Evolutionary conservation across 345 rosid genomes (phyloP).

Genomic region (Stellera chamaejasme): DNA sequence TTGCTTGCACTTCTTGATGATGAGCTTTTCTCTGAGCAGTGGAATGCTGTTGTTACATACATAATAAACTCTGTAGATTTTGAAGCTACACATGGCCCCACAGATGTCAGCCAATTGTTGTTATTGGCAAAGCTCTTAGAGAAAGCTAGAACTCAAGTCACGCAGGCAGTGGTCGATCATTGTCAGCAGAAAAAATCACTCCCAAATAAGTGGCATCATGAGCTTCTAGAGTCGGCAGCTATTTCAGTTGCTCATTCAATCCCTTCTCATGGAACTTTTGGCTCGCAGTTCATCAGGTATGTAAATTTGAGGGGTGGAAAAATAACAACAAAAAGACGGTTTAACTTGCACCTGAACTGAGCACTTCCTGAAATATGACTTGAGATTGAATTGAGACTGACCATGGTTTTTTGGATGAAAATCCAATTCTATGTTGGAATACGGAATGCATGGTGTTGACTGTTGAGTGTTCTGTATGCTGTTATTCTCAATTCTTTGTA

Average conservation of each 20-base stretch:
- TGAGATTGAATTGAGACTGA: too few species aligned
- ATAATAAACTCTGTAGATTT: conserved; percentile 31
- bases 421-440: too few species aligned
- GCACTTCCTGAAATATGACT: too few species aligned
- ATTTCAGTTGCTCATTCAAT: conserved; percentile 37
- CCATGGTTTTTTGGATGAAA: too few species aligned
- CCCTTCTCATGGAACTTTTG: conserved; percentile 32
- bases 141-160: conserved; percentile 55
- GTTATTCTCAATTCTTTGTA: too few species aligned
- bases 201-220: conserved; percentile 67
- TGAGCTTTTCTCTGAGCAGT: conserved; percentile 69
- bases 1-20: conserved; percentile 71
- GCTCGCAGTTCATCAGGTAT: conserved; percentile 62
- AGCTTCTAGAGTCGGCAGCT: conserved; percentile 70
- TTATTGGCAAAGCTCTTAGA: conserved; percentile 56
- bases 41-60: conserved; percentile 53
- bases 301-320: conserved; percentile 9
- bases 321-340: too few species aligned
- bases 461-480: too few species aligned
- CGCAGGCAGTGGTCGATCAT: conserved; percentile 30
- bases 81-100: conserved; percentile 21
- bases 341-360: too few species aligned
- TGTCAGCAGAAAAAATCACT: conserved; percentile 30
- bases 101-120: conserved; percentile 27
- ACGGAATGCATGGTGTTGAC: too few species aligned